Conservation (phyloP, 106 monocot genomes). For the Dioscorea alata region DNA sequence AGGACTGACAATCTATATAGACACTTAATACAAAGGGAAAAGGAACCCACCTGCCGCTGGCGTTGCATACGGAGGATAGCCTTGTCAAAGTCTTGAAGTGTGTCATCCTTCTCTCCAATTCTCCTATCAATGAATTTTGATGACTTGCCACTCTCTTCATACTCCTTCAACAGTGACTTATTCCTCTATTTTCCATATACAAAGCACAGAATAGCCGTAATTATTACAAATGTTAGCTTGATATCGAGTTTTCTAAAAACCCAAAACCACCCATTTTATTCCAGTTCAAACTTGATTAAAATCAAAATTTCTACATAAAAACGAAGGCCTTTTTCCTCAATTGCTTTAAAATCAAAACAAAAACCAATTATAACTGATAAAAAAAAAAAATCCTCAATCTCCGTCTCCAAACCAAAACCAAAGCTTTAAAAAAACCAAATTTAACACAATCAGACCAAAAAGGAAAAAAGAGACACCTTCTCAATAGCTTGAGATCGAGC, state of each 20-base stretch:
- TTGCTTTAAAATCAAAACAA: no score
- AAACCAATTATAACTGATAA: not conserved
- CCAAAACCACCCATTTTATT: no score
- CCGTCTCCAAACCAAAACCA: not conserved
- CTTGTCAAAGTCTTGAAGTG: slow-evolving; percentile 78
- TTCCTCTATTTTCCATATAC: slow-evolving; percentile 44
- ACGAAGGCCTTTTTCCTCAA: no score
- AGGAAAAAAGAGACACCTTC: slow-evolving; percentile 37
- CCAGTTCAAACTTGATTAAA: no score
- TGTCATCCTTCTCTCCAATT: slow-evolving; percentile 75
- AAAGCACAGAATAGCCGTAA: not conserved
- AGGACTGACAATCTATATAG: no score
- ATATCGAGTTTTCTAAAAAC: no score
- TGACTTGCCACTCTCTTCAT: slow-evolving; percentile 65
- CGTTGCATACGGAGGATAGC: slow-evolving; percentile 69
- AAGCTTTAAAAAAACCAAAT: not conserved
- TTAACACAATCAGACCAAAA: not conserved
- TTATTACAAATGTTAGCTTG: no score
- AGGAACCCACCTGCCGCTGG: slow-evolving; percentile 52
- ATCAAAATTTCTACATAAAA: no score
- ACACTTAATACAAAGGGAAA: no score
- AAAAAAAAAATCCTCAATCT: not conserved
- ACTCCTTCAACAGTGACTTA: slow-evolving; percentile 83
- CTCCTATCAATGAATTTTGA: slow-evolving; percentile 69
- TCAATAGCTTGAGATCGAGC: slow-evolving; percentile 60